Evolutionary conservation across 495 filamentous ascomycete genomes (phyloP).

Genomic region (Xylaria curta): DNA sequence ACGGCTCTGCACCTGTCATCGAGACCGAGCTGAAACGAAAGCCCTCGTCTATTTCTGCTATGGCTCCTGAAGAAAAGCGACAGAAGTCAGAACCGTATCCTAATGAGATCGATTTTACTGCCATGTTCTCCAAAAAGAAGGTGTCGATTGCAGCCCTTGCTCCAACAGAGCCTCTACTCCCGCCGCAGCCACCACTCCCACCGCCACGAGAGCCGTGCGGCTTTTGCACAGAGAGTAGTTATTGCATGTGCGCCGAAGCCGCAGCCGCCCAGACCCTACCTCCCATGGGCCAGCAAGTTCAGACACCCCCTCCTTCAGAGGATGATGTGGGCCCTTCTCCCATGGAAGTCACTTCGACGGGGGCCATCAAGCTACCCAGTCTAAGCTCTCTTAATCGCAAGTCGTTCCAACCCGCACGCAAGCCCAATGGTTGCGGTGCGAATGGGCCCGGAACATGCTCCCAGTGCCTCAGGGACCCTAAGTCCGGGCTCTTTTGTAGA

Average conservation of each 20-base stretch:
- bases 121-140: conserved; percentile 59
- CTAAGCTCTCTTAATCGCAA: conserved; percentile 42
- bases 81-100: conserved; percentile 43
- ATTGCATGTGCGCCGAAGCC: conserved; percentile 74
- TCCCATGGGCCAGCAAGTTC: conserved; percentile 56
- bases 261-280: conserved; percentile 49
- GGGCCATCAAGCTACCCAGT: conserved; percentile 56
- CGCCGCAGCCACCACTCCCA: conserved; percentile 39
- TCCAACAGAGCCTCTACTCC: conserved; percentile 37
- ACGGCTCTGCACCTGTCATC: conserved; percentile 30
- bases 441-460: conserved; percentile 81
- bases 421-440: conserved; percentile 57
- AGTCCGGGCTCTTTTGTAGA: conserved; percentile 85
- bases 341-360: conserved; percentile 55
- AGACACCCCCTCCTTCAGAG: conserved; percentile 74
- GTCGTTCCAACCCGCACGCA: conserved; percentile 26
- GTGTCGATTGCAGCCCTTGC: conserved; percentile 28
- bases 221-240: conserved; percentile 85
- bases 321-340: conserved; percentile 59
- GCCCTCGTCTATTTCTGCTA: conserved; percentile 47
- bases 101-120: conserved; percentile 77
- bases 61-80: conserved; percentile 62
- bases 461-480: conserved; percentile 78
- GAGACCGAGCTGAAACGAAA: conserved; percentile 47
- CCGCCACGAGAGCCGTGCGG: conserved; percentile 70